Conservation (phyloP, 345 rosid genomes). For the Corymbia maculata region DNA sequence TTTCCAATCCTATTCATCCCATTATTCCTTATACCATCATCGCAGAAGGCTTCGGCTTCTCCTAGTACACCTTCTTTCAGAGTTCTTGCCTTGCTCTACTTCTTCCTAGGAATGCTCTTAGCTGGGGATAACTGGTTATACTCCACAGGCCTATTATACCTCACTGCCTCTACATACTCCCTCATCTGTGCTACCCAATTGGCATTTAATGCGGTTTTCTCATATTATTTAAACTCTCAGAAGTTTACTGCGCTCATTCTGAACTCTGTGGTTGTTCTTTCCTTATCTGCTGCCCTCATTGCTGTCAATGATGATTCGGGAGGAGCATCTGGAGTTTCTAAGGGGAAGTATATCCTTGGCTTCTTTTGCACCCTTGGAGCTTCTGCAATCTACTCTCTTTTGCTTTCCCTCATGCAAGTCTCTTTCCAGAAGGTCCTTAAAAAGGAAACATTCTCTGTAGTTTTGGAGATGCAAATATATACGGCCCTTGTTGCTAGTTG, state of each 20-base stretch:
- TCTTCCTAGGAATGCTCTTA: constrained; percentile 45
- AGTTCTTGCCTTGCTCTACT: constrained; percentile 27
- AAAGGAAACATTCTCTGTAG: constrained; percentile 40
- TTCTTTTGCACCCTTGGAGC: constrained; percentile 51
- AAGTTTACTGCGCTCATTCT: constrained; percentile 51
- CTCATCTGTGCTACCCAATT: constrained; percentile 72
- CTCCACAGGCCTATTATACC: constrained; percentile 64
- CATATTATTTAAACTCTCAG: constrained; percentile 67
- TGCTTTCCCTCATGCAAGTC: constrained; percentile 75
- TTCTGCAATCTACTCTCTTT: constrained; percentile 68
- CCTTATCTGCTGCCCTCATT: constrained; percentile 64
- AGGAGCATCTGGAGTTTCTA: constrained; percentile 46
- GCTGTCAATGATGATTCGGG: constrained; percentile 52
- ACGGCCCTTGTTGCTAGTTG: constrained; percentile 38
- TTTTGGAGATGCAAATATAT: constrained; percentile 56
- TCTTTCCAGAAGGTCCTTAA: constrained; percentile 57
- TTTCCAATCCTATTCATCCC: constrained; percentile 64
- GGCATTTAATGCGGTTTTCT: constrained; percentile 68
- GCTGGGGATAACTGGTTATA: constrained; percentile 63
- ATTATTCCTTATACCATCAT: constrained; percentile 32
- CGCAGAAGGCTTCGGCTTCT: constrained; percentile 19
- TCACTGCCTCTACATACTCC: constrained; percentile 76
- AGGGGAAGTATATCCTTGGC: constrained; percentile 39
- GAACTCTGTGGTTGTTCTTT: constrained; percentile 51
- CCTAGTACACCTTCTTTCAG: constrained; percentile 19